These are phyloP conservation scores for Ramaria rubella DNA, from an alignment of 768 basidiomycete genomes.

Conservation along the genomic window DNA sequence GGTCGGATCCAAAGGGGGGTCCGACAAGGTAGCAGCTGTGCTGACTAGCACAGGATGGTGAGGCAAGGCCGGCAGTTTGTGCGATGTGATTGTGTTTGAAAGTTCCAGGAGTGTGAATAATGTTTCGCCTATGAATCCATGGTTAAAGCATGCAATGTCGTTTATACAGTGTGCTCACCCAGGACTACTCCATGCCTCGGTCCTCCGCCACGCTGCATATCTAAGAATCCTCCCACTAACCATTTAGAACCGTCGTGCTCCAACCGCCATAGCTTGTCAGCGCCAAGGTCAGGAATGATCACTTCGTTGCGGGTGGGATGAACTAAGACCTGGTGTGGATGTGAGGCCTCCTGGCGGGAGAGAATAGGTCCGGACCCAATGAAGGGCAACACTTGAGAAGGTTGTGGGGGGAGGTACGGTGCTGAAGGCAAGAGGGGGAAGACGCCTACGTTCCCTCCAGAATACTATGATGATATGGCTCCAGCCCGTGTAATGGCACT, in stretches of 20 bases:
- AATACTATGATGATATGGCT: conserved; percentile 44
- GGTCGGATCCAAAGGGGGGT: conserved; percentile 25
- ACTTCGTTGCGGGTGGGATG: conserved; percentile 48
- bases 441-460: conserved; percentile 50
- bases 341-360: conserved; percentile 62
- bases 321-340: conserved; percentile 68
- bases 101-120: conserved; percentile 69
- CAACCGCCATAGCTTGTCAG: conserved; percentile 59
- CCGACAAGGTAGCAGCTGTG: conserved; percentile 42
- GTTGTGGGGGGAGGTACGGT: conserved; percentile 37
- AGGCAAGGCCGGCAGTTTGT: conserved; percentile 42
- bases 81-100: conserved; percentile 48
- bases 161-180: conserved; percentile 32
- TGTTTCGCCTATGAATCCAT: conserved; percentile 39
- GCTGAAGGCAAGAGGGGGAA: conserved; percentile 47
- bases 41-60: conserved; percentile 32
- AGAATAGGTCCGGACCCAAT: conserved; percentile 54
- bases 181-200: conserved; percentile 64
- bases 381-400: conserved; percentile 36
- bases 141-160: conserved; percentile 17
- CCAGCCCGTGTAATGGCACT: background rate
- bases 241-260: conserved; percentile 42
- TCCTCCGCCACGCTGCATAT: conserved; percentile 50
- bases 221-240: conserved; percentile 42
- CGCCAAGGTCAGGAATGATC: conserved; percentile 70